These are phyloP conservation scores for Phaffomyces antillensis DNA, from an alignment of 805 yeast species.

Conservation along the genomic window DNA sequence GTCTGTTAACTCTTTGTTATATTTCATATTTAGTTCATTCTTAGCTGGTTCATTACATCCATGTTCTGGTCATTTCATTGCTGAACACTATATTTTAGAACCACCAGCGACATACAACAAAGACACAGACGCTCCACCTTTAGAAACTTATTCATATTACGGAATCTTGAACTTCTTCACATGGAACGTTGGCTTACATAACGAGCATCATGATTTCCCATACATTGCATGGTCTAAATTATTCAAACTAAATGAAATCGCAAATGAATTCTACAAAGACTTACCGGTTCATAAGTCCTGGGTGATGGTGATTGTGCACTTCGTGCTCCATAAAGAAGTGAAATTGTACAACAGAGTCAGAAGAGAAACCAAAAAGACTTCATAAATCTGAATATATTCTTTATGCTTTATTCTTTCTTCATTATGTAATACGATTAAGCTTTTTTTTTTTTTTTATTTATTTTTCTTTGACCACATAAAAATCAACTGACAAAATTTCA, in stretches of 20 bases:
- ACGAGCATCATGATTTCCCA: constrained; percentile 95
- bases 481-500: neutral
- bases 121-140: constrained; percentile 41
- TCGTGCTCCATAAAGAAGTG: constrained; percentile 60
- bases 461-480: neutral
- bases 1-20: constrained; percentile 58
- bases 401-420: too few species aligned
- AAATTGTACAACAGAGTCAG: constrained; percentile 77
- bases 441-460: too few species aligned
- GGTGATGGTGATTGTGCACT: constrained; percentile 69
- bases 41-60: constrained; percentile 92
- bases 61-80: constrained; percentile 90
- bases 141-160: constrained; percentile 84
- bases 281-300: constrained; percentile 74
- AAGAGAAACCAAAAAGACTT: constrained; percentile 31
- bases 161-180: constrained; percentile 72
- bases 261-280: constrained; percentile 75
- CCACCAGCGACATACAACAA: constrained; percentile 34
- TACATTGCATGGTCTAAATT: constrained; percentile 85
- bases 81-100: constrained; percentile 81
- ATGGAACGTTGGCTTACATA: constrained; percentile 93
- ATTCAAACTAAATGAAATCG: constrained; percentile 55
- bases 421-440: too few species aligned
- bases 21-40: constrained; percentile 70
- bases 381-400: neutral